Percentiles rank a stretch among this genome's conserved stretches.
Evolutionary conservation across 1,284 basidiomycete genomes (phyloP).

Genomic region (Chiua sp.): DNA sequence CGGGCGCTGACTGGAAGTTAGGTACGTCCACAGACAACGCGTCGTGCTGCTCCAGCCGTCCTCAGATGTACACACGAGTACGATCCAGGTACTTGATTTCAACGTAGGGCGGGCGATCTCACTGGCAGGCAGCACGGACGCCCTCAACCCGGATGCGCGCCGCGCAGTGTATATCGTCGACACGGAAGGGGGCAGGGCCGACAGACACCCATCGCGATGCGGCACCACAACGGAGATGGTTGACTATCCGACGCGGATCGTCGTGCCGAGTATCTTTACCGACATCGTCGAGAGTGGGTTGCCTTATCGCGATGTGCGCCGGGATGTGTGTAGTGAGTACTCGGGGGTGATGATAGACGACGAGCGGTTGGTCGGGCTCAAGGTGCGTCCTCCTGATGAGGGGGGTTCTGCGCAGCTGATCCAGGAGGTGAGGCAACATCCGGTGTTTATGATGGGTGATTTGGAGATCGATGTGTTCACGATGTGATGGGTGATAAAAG

Average conservation of each 20-base stretch:
- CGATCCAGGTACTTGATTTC: slow-evolving; percentile 45
- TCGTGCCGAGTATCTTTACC: slow-evolving; percentile 23
- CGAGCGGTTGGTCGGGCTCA: slow-evolving; percentile 40
- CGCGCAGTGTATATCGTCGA: no score
- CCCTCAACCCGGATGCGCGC: background rate
- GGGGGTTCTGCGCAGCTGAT: background rate
- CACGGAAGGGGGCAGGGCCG: no score
- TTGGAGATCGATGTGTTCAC: slow-evolving; percentile 39
- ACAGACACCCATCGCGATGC: no score
- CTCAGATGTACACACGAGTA: slow-evolving; percentile 11
- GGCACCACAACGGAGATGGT: slow-evolving; percentile 7
- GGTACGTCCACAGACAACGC: slow-evolving; percentile 53
- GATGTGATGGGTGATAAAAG: slow-evolving; percentile 22
- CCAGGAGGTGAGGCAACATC: slow-evolving; percentile 13
- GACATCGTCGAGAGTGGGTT: slow-evolving; percentile 27
- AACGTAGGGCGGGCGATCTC: slow-evolving; percentile 28
- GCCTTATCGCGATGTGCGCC: slow-evolving; percentile 23
- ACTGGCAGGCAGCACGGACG: background rate
- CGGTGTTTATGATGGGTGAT: slow-evolving; percentile 32
- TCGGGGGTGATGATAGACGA: slow-evolving; percentile 45
- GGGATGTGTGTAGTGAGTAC: slow-evolving; percentile 23
- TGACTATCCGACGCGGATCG: slow-evolving; percentile 16
- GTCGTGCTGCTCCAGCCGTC: slow-evolving; percentile 38
- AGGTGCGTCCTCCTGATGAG: slow-evolving; percentile 28
- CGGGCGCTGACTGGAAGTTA: slow-evolving; percentile 14